phyloP scores from a whole-genome alignment of 192 early-diverging fungal species.

The Coemansia sp. region DNA sequence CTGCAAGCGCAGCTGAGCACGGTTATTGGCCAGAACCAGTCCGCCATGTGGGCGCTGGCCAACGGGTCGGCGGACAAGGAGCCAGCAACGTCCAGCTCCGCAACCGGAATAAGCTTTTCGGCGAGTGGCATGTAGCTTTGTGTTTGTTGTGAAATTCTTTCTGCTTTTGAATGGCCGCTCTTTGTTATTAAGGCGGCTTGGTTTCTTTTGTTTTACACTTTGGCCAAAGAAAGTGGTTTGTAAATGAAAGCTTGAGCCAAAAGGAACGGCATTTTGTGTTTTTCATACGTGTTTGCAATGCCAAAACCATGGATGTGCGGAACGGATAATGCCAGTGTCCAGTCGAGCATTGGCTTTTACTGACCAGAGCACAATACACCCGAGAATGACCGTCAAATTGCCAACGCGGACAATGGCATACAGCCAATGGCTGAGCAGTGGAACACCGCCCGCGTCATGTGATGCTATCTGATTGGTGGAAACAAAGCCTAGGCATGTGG shows the following conservation, averaged over 20 bases:
- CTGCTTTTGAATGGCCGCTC: no score
- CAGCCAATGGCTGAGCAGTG: not conserved
- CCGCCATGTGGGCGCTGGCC: constrained; percentile 39
- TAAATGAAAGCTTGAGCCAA: no score
- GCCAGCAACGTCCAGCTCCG: constrained; percentile 1
- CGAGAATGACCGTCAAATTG: not conserved
- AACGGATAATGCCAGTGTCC: no score
- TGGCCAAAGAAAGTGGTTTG: no score
- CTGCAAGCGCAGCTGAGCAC: constrained; percentile 50
- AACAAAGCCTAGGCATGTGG: not conserved
- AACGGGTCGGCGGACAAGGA: constrained; percentile 15
- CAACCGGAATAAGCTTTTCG: constrained; percentile 1
- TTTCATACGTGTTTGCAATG: no score
- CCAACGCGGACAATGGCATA: not conserved
- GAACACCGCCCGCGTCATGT: not conserved
- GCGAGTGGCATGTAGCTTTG: not conserved
- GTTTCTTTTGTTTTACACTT: no score
- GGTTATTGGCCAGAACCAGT: constrained; percentile 49
- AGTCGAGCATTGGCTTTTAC: no score
- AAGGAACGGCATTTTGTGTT: no score
- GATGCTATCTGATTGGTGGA: constrained; percentile 1
- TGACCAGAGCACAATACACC: no score
- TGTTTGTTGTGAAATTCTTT: no score
- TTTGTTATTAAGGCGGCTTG: no score
- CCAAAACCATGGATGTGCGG: no score